These are phyloP conservation scores for Coprinopsis strossmayeri DNA, from an alignment of 768 basidiomycete genomes.

Conservation along the genomic window DNA sequence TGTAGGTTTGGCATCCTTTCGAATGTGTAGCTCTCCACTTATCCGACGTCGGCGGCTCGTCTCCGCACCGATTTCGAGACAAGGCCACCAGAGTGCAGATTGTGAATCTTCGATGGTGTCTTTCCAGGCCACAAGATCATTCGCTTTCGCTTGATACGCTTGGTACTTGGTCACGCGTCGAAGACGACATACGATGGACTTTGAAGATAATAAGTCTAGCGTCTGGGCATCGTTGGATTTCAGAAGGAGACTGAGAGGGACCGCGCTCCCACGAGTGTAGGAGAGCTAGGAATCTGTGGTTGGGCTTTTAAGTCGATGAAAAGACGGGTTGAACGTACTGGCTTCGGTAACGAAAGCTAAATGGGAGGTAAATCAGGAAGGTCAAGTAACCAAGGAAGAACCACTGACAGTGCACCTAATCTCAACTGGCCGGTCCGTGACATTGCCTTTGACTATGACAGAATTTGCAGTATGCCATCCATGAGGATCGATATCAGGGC, in stretches of 20 bases:
- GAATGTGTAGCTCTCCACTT: conserved; percentile 32
- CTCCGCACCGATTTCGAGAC: conserved; percentile 3
- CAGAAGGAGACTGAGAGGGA: conserved; percentile 29
- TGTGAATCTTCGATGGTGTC: conserved; percentile 23
- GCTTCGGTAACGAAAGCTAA: conserved; percentile 33
- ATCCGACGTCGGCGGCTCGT: conserved; percentile 16
- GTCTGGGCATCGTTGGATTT: conserved; percentile 26
- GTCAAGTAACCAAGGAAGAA: background rate
- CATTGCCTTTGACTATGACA: conserved; percentile 20
- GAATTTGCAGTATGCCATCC: conserved; percentile 30
- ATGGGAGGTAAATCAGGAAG: conserved; percentile 4
- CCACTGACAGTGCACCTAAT: conserved; percentile 28
- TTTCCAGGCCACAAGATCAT: conserved; percentile 14
- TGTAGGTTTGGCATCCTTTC: conserved; percentile 27
- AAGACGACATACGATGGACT: conserved; percentile 25
- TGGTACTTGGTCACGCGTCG: conserved; percentile 21
- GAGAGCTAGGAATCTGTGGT: conserved; percentile 22
- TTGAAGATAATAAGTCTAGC: conserved; percentile 29
- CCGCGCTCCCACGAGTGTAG: conserved; percentile 34
- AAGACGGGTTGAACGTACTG: conserved; percentile 21
- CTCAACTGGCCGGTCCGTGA: conserved; percentile 24
- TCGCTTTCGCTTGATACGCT: conserved; percentile 8
- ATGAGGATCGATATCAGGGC: conserved; percentile 31
- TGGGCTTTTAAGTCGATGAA: background rate
- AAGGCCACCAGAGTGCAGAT: conserved; percentile 28